Evolutionary conservation across 495 filamentous ascomycete genomes (phyloP).

Genomic region (Trichoderma erinaceum): DNA sequence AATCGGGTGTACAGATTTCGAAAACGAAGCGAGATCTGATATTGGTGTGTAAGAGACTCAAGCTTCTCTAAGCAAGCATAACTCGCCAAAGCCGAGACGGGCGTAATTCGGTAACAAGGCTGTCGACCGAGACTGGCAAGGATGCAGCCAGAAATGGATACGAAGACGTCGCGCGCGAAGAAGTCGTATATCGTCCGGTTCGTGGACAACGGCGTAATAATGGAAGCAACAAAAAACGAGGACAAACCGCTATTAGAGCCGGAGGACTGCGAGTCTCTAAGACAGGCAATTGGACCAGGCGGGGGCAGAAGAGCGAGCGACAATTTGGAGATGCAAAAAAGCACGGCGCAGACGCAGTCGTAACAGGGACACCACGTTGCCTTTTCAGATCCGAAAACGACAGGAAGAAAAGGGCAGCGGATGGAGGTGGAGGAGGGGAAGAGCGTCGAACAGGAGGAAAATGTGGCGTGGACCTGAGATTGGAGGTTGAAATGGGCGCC

Average conservation of each 20-base stretch:
- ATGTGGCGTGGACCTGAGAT: constrained; percentile 6
- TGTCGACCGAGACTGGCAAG: neutral
- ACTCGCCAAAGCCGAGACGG: neutral
- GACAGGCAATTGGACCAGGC: neutral
- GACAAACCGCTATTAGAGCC: neutral
- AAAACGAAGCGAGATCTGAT: constrained; percentile 14
- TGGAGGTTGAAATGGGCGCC: neutral
- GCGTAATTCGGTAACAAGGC: neutral
- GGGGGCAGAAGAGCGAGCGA: constrained; percentile 2
- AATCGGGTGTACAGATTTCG: neutral
- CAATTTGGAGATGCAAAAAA: neutral
- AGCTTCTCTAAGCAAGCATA: neutral
- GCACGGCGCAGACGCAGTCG: neutral
- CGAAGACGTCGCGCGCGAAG: constrained; percentile 1
- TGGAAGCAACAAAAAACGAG: neutral
- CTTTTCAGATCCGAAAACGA: neutral
- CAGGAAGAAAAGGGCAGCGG: neutral
- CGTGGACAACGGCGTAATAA: neutral
- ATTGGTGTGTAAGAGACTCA: neutral
- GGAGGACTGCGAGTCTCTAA: neutral
- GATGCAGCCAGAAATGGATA: neutral
- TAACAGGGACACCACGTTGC: neutral
- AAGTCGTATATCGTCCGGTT: neutral
- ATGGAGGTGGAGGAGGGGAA: neutral
- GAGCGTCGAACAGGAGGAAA: neutral